Evolutionary conservation across 2,329 filamentous ascomycete genomes (phyloP).

Genomic region (Neoarthrinium moseri): DNA sequence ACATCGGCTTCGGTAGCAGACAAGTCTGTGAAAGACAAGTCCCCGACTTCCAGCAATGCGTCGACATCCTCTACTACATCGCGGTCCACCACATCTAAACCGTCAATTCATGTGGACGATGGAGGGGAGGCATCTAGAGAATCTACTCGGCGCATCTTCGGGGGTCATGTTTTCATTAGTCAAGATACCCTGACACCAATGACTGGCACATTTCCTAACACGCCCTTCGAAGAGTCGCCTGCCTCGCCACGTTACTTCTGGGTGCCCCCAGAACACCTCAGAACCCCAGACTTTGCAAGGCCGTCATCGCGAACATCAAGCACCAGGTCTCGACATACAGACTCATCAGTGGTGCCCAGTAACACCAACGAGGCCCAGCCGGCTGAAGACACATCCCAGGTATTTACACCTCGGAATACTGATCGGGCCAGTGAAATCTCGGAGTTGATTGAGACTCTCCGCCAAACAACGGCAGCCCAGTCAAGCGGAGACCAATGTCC

Average conservation of each 20-base stretch:
- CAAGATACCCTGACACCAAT: conserved; percentile 1
- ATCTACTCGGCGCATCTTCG: neutral
- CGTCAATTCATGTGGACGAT: neutral
- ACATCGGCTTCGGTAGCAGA: too few relatives aligned
- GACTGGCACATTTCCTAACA: neutral
- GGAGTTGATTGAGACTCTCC: neutral
- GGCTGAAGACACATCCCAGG: neutral
- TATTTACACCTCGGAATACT: neutral
- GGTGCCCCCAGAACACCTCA: neutral
- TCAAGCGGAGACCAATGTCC: neutral
- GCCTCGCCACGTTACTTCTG: conserved; percentile 10
- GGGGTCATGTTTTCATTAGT: conserved; percentile 1
- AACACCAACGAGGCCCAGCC: neutral
- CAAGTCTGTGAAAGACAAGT: too few relatives aligned
- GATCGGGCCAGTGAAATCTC: neutral
- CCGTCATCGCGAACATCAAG: neutral
- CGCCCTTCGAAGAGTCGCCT: conserved; percentile 6
- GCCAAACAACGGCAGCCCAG: neutral
- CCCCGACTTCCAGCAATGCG: neutral
- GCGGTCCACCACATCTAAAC: neutral
- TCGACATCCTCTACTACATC: neutral
- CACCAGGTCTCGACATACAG: neutral
- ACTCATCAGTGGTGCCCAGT: neutral
- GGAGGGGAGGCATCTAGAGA: too few relatives aligned
- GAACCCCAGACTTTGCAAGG: neutral